These are phyloP conservation scores for Melampsora larici-populina DNA, from an alignment of 1,284 basidiomycete genomes.

Conservation along the genomic window DNA sequence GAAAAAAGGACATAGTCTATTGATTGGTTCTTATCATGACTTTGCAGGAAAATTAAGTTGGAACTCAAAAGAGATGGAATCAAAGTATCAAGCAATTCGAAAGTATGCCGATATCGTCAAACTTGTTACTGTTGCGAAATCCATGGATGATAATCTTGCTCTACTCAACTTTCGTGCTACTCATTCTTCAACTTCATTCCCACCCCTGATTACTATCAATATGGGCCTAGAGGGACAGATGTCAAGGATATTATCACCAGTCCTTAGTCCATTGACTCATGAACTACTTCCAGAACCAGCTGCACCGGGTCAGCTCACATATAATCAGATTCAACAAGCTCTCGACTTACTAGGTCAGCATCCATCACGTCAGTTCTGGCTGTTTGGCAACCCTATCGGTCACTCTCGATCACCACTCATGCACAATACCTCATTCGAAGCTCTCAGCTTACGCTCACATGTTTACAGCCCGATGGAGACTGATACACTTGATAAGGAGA, in stretches of 20 bases:
- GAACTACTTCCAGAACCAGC: slow-evolving; percentile 71
- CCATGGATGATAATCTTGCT: slow-evolving; percentile 73
- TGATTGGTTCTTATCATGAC: slow-evolving; percentile 93
- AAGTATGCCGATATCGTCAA: slow-evolving; percentile 78
- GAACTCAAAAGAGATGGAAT: slow-evolving; percentile 66
- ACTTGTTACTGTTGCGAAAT: slow-evolving; percentile 78
- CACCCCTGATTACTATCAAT: slow-evolving; percentile 89
- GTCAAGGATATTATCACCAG: slow-evolving; percentile 78
- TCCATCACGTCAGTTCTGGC: slow-evolving; percentile 69
- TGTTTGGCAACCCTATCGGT: slow-evolving; percentile 83
- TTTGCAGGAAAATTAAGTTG: slow-evolving; percentile 82
- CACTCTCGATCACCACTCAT: slow-evolving; percentile 88
- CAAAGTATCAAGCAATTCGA: slow-evolving; percentile 54
- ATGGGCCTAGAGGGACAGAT: slow-evolving; percentile 86
- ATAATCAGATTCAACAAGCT: slow-evolving; percentile 76
- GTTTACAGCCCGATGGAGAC: slow-evolving; percentile 76
- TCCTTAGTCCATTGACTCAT: slow-evolving; percentile 86
- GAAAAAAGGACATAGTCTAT: slow-evolving; percentile 68
- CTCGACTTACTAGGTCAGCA: slow-evolving; percentile 75
- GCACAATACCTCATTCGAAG: slow-evolving; percentile 82
- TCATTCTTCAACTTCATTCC: slow-evolving; percentile 52
- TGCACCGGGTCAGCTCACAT: slow-evolving; percentile 88
- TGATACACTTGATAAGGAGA: slow-evolving; percentile 58
- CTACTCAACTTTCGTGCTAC: slow-evolving; percentile 66
- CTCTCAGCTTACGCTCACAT: slow-evolving; percentile 67